Base-by-base conservation (phyloP, 805 yeast species). In the Myxozyma nipponensis region DNA sequence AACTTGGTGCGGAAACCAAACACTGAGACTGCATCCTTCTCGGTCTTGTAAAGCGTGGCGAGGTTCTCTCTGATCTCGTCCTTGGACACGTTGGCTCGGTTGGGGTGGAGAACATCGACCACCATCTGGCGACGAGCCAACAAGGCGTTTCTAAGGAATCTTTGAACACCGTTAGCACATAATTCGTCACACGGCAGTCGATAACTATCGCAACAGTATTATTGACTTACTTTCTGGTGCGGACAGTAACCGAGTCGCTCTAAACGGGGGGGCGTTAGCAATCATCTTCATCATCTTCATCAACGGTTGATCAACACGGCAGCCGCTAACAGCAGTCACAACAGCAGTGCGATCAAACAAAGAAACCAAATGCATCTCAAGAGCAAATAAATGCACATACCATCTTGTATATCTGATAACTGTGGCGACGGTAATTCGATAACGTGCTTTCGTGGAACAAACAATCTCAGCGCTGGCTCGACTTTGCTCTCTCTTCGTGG, bases 71-170 rank as follows among this genome's bases (percentile, higher is more conserved):
- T 88, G 77, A 93, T 84, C 79, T 93, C 98, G 75, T 89, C 97
- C 87, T 93, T 93, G 73, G 98, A 83, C 73, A 93, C 96, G 81
- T 91, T 93, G 70, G 98, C 90, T 77, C 88, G 85, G 90, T 87
- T 88, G 81, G 98, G 98, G 84, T 93, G 99, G 75, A 90, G 82
- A 69, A 93, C 96, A 80, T 93, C 99, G 73, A 93, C 83, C 80
- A 93, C 98, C 76, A 93, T 93, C 81, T 93, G 99, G 81, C 95
- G 90, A 84, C 99, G 91, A 74, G 88, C 90, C 77, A 93, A 86
- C 75, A 93, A 86, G 74, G 98, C 96, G 95, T 93, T 93, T 78
- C 96, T 78, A 78, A 91, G 86, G 80, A 91, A 96, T 59, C 63
- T 60, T 48, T 23, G 25, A 26, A 39, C 17, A 19, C 22, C n/a